Conservation (phyloP, 1,139 yeast genomes). For the Pichia norvegensis region DNA sequence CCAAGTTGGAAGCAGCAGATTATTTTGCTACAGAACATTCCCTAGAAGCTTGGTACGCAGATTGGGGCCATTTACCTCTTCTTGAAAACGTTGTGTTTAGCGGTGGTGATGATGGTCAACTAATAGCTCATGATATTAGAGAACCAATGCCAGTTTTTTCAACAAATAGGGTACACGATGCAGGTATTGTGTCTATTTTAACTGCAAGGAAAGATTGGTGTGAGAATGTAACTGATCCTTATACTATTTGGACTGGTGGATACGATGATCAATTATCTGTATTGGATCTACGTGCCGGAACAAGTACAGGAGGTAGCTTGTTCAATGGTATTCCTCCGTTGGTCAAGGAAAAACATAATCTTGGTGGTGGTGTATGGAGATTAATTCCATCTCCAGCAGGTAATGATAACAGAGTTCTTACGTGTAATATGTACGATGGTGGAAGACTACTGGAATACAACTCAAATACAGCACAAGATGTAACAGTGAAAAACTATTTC, state of each 20-base stretch:
- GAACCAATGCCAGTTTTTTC: constrained; percentile 41
- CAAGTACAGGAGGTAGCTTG: constrained; percentile 33
- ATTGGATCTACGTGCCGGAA: constrained; percentile 55
- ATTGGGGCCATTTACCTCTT: constrained; percentile 54
- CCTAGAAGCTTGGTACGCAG: constrained; percentile 86
- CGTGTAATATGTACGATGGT: constrained; percentile 95
- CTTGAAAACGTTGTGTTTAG: constrained; percentile 58
- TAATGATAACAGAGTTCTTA: constrained; percentile 41
- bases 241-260: constrained; percentile 78
- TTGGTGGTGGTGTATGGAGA: constrained; percentile 97
- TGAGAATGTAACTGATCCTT: constrained; percentile 30
- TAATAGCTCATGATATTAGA: constrained; percentile 72
- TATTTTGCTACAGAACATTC: constrained; percentile 36
- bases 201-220: constrained; percentile 27
- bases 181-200: constrained; percentile 81
- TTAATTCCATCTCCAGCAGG: constrained; percentile 52
- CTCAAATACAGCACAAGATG: constrained; percentile 28
- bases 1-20: background rate
- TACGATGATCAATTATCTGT: constrained; percentile 75
- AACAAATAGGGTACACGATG: constrained; percentile 59
- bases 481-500: constrained; percentile 42
- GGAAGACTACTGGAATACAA: constrained; percentile 52
- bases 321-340: constrained; percentile 44
- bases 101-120: constrained; percentile 83
- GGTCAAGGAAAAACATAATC: constrained; percentile 36